A percentile compares a stretch with the other conserved stretches of the same genome.
Conservation (phyloP, 2,329 filamentous ascomycete genomes). For the Pseudocercospora cruenta region DNA sequence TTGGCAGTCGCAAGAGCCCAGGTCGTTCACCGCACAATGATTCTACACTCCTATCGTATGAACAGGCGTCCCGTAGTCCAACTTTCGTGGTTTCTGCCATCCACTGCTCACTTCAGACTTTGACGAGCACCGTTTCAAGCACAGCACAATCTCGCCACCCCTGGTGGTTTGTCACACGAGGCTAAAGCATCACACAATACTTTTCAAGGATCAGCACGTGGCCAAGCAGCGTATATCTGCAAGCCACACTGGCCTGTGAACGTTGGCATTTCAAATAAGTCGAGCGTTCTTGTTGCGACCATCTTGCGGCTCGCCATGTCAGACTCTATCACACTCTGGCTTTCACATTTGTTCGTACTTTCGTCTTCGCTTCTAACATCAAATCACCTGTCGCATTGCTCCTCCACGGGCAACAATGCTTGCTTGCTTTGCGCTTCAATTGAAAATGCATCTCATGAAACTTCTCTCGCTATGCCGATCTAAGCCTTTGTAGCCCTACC, state of each 20-base stretch:
- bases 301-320: background rate
- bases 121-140: background rate
- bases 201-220: background rate
- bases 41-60: no score
- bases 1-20: background rate
- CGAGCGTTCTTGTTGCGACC: background rate
- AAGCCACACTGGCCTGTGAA: background rate
- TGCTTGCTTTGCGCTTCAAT: background rate
- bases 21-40: background rate
- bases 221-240: background rate
- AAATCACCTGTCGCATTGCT: background rate
- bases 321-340: background rate
- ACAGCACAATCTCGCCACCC: background rate
- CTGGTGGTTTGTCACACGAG: background rate
- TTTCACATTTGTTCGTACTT: background rate
- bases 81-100: background rate
- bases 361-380: background rate
- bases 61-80: background rate
- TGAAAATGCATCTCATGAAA: background rate
- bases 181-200: background rate
- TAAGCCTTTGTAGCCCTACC: conserved; percentile 40
- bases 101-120: no score
- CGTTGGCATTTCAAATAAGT: background rate
- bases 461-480: background rate
- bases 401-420: background rate